Conservation (phyloP, 192 early-diverging fungal genomes). For the Linnemannia exigua region DNA sequence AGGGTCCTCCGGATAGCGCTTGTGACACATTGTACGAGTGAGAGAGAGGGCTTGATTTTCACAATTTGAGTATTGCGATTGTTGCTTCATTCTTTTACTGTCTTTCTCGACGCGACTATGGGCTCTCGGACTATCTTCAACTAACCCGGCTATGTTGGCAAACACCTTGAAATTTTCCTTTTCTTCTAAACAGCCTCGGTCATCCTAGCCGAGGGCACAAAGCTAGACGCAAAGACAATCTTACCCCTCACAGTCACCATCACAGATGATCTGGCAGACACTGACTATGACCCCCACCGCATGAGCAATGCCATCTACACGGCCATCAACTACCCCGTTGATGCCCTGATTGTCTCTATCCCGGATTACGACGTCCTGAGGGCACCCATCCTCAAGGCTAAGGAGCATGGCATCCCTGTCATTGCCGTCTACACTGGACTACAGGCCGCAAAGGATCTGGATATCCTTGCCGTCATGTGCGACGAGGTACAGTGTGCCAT, state of each 20-base stretch:
- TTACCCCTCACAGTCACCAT: not conserved
- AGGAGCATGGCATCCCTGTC: constrained; percentile 23
- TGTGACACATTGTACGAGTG: constrained; percentile 27
- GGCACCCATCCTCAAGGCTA: constrained; percentile 13
- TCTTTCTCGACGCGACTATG: not conserved
- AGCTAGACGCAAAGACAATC: constrained; percentile 18
- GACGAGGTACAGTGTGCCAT: not conserved
- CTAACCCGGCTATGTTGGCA: not conserved
- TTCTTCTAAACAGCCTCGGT: not conserved
- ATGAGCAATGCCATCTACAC: constrained; percentile 15
- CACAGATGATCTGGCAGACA: constrained; percentile 17
- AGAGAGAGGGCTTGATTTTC: too few relatives aligned
- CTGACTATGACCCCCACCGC: constrained; percentile 10
- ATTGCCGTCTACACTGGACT: constrained; percentile 22
- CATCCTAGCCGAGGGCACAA: not conserved
- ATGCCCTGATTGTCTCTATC: constrained; percentile 28
- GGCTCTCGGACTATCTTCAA: not conserved
- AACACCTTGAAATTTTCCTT: not conserved
- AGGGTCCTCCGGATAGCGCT: constrained; percentile 24
- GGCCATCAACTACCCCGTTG: constrained; percentile 14
- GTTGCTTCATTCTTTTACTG: not conserved
- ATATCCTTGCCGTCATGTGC: constrained; percentile 24
- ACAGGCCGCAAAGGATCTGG: constrained; percentile 21
- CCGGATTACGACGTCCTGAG: constrained; percentile 14
- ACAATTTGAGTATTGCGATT: not conserved